These are phyloP conservation scores for Erysimum cheiranthoides DNA, from an alignment of 345 rosid genomes.

Conservation along the genomic window DNA sequence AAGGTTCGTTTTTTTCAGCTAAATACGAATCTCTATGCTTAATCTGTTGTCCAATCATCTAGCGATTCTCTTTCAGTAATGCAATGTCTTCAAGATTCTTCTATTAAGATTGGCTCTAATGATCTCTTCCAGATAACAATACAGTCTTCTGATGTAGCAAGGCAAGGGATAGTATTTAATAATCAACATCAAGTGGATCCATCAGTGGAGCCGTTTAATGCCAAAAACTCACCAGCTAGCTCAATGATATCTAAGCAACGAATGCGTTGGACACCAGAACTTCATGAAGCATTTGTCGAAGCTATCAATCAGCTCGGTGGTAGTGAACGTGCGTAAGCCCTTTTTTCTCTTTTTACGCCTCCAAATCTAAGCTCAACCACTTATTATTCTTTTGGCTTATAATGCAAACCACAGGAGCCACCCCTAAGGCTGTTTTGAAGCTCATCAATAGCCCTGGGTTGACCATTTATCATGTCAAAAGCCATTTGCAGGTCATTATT, in stretches of 20 bases:
- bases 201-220: slow-evolving; percentile 46
- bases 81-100: slow-evolving; percentile 6
- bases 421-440: slow-evolving; percentile 90
- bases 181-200: slow-evolving; percentile 50
- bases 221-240: slow-evolving; percentile 44
- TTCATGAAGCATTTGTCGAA: slow-evolving; percentile 90
- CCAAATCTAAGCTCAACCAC: slow-evolving; percentile 23
- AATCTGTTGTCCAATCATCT: not conserved
- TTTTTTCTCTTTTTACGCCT: not conserved
- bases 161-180: slow-evolving; percentile 48
- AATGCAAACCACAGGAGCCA: slow-evolving; percentile 70
- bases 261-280: slow-evolving; percentile 98
- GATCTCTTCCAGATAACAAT: slow-evolving; percentile 44
- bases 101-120: not conserved
- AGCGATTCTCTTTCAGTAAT: not conserved
- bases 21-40: slow-evolving; percentile 19
- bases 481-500: slow-evolving; percentile 82
- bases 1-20: slow-evolving; percentile 54
- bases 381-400: slow-evolving; percentile 16
- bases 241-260: slow-evolving; percentile 61
- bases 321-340: slow-evolving; percentile 68
- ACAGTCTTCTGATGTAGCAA: slow-evolving; percentile 43
- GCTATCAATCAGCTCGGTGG: slow-evolving; percentile 94
- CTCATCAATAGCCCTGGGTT: slow-evolving; percentile 76
- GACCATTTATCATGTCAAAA: slow-evolving; percentile 97